Evolutionary conservation across 73 alveolate genomes (phyloP), one percentile per base, ranked within the genome.

Genomic region (Paramecium sexaurelia): DNA sequence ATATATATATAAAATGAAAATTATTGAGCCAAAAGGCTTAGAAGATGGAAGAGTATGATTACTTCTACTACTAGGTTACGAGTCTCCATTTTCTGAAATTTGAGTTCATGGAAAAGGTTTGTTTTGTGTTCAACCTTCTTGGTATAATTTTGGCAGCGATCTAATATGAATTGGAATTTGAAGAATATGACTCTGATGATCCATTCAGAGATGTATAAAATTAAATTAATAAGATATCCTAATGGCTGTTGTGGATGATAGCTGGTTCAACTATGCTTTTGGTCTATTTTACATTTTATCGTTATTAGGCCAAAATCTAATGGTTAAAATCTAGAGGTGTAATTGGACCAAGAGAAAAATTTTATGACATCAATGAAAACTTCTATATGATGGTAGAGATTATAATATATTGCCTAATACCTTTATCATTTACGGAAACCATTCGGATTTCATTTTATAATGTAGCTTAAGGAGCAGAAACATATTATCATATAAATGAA

Each of bases 291-390:
- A 91, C 94, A 10, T 93, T 75, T 69, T 56, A 91, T 55, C 68
- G 96, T 37, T 95, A 85, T 75, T 91, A 91, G 37, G 75, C 95
- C 27, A 84, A 47, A 39, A 45, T 95, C 24, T 35, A 67, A 17
- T 95, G 98, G 98, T 29, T 61, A 32, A 75, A 51, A 32, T 83
- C 97, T 5, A 92, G 96, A 87, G 93, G 94, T 17, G 55, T 78
- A 27, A 75, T 93, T 17, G 75, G 94, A 1, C 85, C 84, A 57
- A 85, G 71, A 35, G 96, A 94, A 24, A 94, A 84, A 37, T 85
- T 95, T 7, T 41, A 89, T 39, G 92, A 92, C 47, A 78, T 96
- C 10, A 95, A 95, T 43, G 55, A 24, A 40, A 91, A 61, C 26
- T 61, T 61, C 45, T 26, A 26, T 27, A 61, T 61, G 83, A 15